Base-by-base conservation (phyloP, 1,284 basidiomycete species). In the Lentinula novae-zelandiae region DNA sequence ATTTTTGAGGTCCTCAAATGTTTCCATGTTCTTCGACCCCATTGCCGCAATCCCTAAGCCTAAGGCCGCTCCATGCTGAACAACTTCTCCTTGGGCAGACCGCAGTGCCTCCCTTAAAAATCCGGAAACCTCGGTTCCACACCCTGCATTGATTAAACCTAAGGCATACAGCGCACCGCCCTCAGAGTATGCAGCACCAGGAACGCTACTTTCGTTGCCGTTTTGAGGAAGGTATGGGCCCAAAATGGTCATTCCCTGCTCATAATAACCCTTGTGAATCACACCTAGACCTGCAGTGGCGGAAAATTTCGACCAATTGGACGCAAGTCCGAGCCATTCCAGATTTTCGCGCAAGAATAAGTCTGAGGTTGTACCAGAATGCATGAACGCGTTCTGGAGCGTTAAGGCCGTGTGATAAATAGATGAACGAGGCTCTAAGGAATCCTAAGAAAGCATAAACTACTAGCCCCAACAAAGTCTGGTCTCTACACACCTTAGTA, bases 301-400 rank as follows among this genome's bases (percentile, higher is more conserved):
- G 7, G 93, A 93, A 76, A 98, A 98, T 71, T 98, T 98, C 49
- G 93, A 93, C 96, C 96, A 98, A 72, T 98, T 97, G 46, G 89
- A 90, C 2, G 96, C 96, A 63, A 93, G 82, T 27, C 86, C 91
- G 1, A 98, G 84, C 94, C 95, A 98, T 71, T 96, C 95, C 52
- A 98, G 82, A 72, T 98, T 98, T 61, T 96, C 93, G 9, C 94
- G 87, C 33, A 98, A 78, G 80, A 98, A 98, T 40, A 84, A 73
- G 68, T 98, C 96, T 2, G 94, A 95, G 0, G 94, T 95, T 1
- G 96, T 98, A 52, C 96, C 96, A 27, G 95, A 89, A 71, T 96
- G 89, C 84, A 96, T 95, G 72, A 95, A 98, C 1, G 96, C 95
- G 72, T 98, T 97, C 72, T 95, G 92, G 62, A 98, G 84, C 3